Base-by-base conservation (phyloP, 345 rosid genomes). In the Cardamine chenopodiifolia region DNA sequence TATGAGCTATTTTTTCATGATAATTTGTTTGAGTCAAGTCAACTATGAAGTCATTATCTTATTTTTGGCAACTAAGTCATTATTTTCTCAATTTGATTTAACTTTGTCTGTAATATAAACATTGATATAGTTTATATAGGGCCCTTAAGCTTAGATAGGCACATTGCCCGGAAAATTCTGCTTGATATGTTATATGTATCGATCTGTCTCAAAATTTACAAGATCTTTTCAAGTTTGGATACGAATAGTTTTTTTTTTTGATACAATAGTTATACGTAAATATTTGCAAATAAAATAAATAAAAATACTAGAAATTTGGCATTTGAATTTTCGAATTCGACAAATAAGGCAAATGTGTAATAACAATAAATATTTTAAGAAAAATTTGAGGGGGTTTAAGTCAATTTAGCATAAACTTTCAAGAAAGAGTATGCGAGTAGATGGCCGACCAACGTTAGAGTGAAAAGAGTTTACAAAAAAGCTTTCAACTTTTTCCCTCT, bases 391-490 rank as follows among this genome's bases (percentile, higher is more conserved):
- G 1, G 4, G 18, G 34, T 11, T 31, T 0, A 58, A 18, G 44
- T 59, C 14, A 59, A 35, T 59, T 12, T 59, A 59, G 47, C 1
- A 17, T 1, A 9, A 31, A 11, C 20, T 29, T 29, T 29, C 37
- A 29, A 56, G 66, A 34, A 49, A 55, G 1, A 20, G 55, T 62
- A 42, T 54, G 5, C 40, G 50, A 73, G 2, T 31, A 65, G 71
- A 54, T 9, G 42, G 49, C 58, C 17, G 60, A 35, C 52, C 68
- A 45, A 55, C 62, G 39, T 19, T 44, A 62, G 10, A 28, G 2
- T 19, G 14, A 32, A 66, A 32, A 35, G 0, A 2, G 7, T 49
- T 47, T 25, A 12, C 26, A 13, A 34, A 14, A 15, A 34, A 15
- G 49, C 19, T 15, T 62, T 39, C 18, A 35, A 32, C 20, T 19